Base-by-base conservation (phyloP, 257 asterid genomes). In the Knoxia roxburghii region DNA sequence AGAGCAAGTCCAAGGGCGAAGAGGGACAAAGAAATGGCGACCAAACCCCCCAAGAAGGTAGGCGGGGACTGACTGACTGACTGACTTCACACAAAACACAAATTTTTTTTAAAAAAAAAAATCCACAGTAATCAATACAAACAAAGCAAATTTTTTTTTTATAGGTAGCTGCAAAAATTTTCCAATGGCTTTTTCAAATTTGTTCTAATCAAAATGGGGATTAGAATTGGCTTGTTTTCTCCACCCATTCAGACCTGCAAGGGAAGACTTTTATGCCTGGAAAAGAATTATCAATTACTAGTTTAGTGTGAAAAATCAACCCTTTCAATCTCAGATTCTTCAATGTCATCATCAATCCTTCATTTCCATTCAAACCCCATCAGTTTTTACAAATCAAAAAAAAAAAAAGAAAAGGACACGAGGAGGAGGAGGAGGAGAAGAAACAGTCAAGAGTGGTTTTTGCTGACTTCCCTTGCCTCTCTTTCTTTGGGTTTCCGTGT, bases 401-500 rank as follows among this genome's bases (percentile, higher is more conserved):
- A 30, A 12, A 37, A 17, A 43, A 56, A 7, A 51, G n/a, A 51
- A 52, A 52, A 17, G 4, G 5, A 41, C n/a, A n/a, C n/a, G n/a
- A n/a, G n/a, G n/a, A n/a, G n/a, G n/a, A n/a, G n/a, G n/a, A n/a
- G n/a, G n/a, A n/a, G n/a, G n/a, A n/a, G n/a, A 29, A 7, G 27
- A 33, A 57, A 55, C 70, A 73, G 72, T 73, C 77, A 73, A 73
- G 58, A 52, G 29, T 59, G 58, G 33, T 40, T 66, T 59, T 37
- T 57, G 77, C 77, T 39, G 72, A 73, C 77, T 51, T 56, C 57
- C 70, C 49, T 53, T 48, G 21, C 30, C 69, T 29, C 61, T 39
- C 63, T 69, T 69, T 48, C 68, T 63, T 63, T 41, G 23, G 21
- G 49, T 64, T 64, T 66, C 69, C 73, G 77, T 67, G 77, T 73